Base-by-base conservation (phyloP, 1,284 basidiomycete genomes). In the Xanthoconium separans region DNA sequence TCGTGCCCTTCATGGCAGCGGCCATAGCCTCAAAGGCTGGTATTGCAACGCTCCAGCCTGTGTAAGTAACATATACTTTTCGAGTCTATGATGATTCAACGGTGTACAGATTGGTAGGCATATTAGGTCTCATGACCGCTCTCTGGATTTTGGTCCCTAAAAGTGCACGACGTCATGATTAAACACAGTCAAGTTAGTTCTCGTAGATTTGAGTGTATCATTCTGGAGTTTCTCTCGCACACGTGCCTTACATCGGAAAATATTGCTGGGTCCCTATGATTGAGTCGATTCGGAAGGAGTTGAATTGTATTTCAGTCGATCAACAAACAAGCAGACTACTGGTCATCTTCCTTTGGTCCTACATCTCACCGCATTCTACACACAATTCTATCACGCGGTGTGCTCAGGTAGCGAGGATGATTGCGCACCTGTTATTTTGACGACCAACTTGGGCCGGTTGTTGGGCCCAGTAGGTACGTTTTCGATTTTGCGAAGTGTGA, bases 401-500 rank as follows among this genome's bases (percentile, higher is more conserved):
- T 47, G 33, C 9, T 10, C 16, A 31, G 3, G 18, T 33, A 5
- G 27, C 22, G 2, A 22, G 22, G 47, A 7, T 34, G 22, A 43
- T n/a, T 37, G 72, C 84, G 55, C 57, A 89, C 93, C 92, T 20
- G 84, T 85, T 51, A 95, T 89, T 72, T 91, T 93, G 6, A 93
- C 91, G 4, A 82, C 81, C 39, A 95, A 69, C 69, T 94, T 94
- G 0, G 92, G 92, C 53, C 92, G 75, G 64, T 91, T 92, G 68
- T 93, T 94, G 15, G 81, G 79, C 6, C 95, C 95, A 0, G 93
- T 97, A 6, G 93, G 83, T 0, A 96, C 93, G 61, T 94, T 93
- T 75, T 98, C 95, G 55, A 98, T 93, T 72, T 97, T 98, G 58
- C 95, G 82, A 49, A 98, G 79, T 1, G 91, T 94, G 56, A 95